phyloP scores from a whole-genome alignment of 768 basidiomycete genomes.

The Trametes sanguinea region DNA sequence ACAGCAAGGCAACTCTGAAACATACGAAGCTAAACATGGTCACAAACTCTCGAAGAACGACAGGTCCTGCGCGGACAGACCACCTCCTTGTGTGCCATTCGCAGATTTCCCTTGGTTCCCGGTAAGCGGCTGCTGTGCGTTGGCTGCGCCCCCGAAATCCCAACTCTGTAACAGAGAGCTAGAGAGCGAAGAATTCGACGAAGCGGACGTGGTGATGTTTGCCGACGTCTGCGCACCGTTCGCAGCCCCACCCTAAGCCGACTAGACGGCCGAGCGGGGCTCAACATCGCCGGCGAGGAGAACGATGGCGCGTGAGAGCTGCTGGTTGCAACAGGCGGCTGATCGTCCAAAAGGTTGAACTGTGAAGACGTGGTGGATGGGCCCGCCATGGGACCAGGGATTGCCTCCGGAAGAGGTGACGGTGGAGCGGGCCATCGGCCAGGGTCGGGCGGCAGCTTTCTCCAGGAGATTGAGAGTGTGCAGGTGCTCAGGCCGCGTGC shows the following conservation, averaged over 20 bases:
- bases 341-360: conserved; percentile 35
- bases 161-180: conserved; percentile 7
- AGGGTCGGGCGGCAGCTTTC: conserved; percentile 50
- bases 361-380: conserved; percentile 16
- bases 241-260: background rate
- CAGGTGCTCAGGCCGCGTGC: conserved; percentile 49
- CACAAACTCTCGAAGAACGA: conserved; percentile 84
- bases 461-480: conserved; percentile 62
- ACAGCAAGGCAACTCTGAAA: background rate
- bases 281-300: conserved; percentile 24
- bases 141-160: background rate
- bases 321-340: conserved; percentile 17
- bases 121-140: background rate
- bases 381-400: conserved; percentile 37
- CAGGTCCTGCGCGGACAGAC: conserved; percentile 79
- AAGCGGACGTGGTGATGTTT: background rate
- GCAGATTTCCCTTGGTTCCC: conserved; percentile 19
- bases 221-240: background rate
- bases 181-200: conserved; percentile 3
- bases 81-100: conserved; percentile 41
- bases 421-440: conserved; percentile 49
- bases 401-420: conserved; percentile 45
- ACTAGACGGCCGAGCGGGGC: conserved; percentile 11
- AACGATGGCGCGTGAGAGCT: conserved; percentile 34
- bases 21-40: background rate